These are phyloP conservation scores for Panicum hallii DNA, from an alignment of 202 grass and related monocot species.

Conservation along the genomic window DNA sequence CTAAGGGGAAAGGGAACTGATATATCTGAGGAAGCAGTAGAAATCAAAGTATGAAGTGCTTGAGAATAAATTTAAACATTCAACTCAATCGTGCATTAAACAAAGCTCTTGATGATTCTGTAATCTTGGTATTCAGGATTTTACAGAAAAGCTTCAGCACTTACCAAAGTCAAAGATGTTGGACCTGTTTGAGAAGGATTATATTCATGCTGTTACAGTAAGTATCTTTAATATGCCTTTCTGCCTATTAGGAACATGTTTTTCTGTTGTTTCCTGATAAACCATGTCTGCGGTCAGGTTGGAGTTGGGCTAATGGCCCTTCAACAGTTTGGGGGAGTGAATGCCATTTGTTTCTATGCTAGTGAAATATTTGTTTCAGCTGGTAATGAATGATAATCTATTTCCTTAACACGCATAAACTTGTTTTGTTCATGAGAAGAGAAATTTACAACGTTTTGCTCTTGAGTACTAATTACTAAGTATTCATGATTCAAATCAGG, in stretches of 20 bases:
- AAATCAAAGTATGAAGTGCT: conserved; percentile 66
- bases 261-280: conserved; percentile 17
- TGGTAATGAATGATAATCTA: conserved; percentile 52
- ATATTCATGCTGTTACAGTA: conserved; percentile 68
- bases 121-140: conserved; percentile 61
- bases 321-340: conserved; percentile 92
- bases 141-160: conserved; percentile 58
- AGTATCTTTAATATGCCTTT: conserved; percentile 33
- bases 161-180: conserved; percentile 63
- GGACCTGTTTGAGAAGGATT: conserved; percentile 79
- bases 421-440: not conserved
- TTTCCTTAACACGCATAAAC: not conserved
- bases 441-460: not conserved
- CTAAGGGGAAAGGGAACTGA: conserved; percentile 64
- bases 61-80: conserved; percentile 7
- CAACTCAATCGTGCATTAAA: not conserved
- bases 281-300: conserved; percentile 51
- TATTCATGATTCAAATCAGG: conserved; percentile 49
- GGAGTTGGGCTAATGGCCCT: conserved; percentile 84
- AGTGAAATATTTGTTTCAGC: conserved; percentile 96
- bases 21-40: conserved; percentile 68
- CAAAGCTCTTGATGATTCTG: not conserved
- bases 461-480: not conserved
- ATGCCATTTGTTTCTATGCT: conserved; percentile 84
- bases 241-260: not conserved